Evolutionary conservation across 2,329 filamentous ascomycete species (phyloP).

Genomic region (Aureobasidium mangrovei): DNA sequence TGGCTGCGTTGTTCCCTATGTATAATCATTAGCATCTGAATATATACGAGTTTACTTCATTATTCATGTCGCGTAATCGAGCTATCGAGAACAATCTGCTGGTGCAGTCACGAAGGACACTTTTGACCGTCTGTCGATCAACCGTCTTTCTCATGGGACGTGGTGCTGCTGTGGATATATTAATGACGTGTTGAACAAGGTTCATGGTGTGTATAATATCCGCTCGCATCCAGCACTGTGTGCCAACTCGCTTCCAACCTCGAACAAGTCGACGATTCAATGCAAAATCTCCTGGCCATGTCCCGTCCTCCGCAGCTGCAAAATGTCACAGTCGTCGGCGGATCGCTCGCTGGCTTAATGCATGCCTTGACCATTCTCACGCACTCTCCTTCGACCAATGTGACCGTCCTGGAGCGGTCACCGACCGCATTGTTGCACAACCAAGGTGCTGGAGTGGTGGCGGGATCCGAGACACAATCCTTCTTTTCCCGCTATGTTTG

Average conservation of each 20-base stretch:
- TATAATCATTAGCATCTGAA: neutral
- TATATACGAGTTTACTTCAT: neutral
- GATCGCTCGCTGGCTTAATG: slow-evolving; percentile 25
- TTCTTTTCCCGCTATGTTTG: slow-evolving; percentile 37
- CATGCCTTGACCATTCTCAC: slow-evolving; percentile 22
- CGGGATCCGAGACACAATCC: slow-evolving; percentile 35
- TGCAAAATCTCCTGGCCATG: too few species aligned
- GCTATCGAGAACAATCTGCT: too few species aligned
- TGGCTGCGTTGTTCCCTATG: neutral
- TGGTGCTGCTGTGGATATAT: neutral
- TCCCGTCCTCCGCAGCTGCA: neutral
- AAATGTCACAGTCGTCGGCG: slow-evolving; percentile 23
- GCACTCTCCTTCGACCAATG: slow-evolving; percentile 18
- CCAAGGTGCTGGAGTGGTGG: slow-evolving; percentile 42
- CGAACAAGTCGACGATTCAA: too few species aligned
- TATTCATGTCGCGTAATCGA: neutral
- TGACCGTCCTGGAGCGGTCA: slow-evolving; percentile 35
- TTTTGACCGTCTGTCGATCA: too few species aligned
- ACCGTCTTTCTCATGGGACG: neutral
- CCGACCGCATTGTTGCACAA: slow-evolving; percentile 36
- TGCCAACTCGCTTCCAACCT: too few species aligned
- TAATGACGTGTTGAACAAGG: neutral
- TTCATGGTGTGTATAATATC: neutral
- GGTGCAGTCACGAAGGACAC: too few species aligned
- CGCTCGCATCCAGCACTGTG: too few species aligned